Percentiles rank a stretch among this genome's conserved stretches.
phyloP scores from a whole-genome alignment of 2,329 filamentous ascomycete species.

The Fusarium subtropicale region DNA sequence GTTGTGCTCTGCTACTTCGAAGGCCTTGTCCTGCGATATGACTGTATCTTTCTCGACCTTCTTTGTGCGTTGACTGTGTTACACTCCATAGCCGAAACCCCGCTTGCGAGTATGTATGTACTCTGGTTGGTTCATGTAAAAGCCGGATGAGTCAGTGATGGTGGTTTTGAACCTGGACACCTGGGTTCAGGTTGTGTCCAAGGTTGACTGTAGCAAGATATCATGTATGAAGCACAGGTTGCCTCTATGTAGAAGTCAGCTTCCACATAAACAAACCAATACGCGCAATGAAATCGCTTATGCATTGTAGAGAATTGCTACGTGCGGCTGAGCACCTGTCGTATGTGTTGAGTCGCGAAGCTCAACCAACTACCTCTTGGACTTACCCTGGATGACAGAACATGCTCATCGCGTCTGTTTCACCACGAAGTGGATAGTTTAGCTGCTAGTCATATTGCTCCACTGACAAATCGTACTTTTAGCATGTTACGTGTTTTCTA shows the following conservation, averaged over 20 bases:
- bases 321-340: background rate
- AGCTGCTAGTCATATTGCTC: background rate
- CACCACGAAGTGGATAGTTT: background rate
- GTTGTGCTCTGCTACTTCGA: background rate
- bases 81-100: constrained; percentile 7
- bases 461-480: background rate
- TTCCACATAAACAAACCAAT: background rate
- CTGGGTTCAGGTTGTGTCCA: background rate
- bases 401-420: background rate
- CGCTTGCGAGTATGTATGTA: background rate
- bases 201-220: background rate
- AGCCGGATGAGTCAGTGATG: constrained; percentile 15
- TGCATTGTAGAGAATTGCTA: background rate
- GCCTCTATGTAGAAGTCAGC: background rate
- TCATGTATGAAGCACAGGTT: background rate
- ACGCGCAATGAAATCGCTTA: no score
- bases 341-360: background rate
- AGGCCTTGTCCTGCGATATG: background rate
- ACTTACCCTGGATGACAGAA: constrained; percentile 6
- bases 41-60: background rate
- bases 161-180: background rate
- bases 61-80: background rate
- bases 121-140: constrained; percentile 6
- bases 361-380: background rate
- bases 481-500: background rate